Conservation (phyloP, 2,329 filamentous ascomycete genomes). For the Xylaria sp. region DNA sequence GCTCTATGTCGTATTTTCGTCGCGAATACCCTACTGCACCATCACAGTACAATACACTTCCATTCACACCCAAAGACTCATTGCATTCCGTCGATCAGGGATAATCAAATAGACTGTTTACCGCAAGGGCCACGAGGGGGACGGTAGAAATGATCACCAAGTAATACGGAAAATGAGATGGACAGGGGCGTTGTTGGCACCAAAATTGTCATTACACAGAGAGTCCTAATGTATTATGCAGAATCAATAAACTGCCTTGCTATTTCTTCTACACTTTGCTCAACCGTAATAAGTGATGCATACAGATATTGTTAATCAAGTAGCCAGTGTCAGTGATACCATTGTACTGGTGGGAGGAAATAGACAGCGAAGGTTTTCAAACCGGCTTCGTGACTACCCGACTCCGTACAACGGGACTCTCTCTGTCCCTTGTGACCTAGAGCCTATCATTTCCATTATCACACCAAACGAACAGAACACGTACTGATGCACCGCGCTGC, state of each 20-base stretch:
- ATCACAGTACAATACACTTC: not conserved
- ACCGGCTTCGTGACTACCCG: too few relatives aligned
- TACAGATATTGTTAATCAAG: not conserved
- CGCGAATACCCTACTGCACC: not conserved
- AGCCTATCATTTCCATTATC: too few relatives aligned
- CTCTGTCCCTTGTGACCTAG: too few relatives aligned
- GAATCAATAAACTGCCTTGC: constrained; percentile 6
- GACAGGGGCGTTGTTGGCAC: not conserved
- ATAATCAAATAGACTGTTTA: not conserved
- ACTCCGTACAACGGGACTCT: too few relatives aligned
- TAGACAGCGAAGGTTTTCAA: too few relatives aligned
- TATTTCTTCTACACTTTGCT: not conserved
- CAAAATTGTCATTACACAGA: not conserved
- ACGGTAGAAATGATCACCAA: not conserved
- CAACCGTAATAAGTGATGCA: not conserved
- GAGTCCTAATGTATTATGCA: constrained; percentile 16
- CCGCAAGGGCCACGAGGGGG: not conserved
- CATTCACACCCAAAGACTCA: not conserved
- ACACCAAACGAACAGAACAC: too few relatives aligned
- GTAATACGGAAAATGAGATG: not conserved
- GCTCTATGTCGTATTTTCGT: not conserved
- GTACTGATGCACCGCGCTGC: too few relatives aligned
- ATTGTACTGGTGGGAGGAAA: too few relatives aligned
- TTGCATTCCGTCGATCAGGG: not conserved
- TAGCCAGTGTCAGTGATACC: too few relatives aligned